Evolutionary conservation across 2,329 filamentous ascomycete genomes (phyloP).

Genomic region (Purpureocillium takamizusanense): DNA sequence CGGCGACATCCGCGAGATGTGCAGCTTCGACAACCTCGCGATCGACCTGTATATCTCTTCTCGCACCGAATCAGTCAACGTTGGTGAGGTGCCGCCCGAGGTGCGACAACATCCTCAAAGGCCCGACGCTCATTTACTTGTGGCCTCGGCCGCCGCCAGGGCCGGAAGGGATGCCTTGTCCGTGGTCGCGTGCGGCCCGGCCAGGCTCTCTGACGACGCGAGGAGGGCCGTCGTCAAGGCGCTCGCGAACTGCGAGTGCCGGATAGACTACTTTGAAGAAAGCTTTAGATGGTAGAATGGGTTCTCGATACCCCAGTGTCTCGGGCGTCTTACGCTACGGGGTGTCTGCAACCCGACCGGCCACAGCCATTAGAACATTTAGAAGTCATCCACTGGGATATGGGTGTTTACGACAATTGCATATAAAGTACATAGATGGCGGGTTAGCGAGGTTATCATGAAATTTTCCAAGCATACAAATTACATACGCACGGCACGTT

Average conservation of each 20-base stretch:
- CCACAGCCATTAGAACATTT: no score
- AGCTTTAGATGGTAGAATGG: conserved; percentile 6
- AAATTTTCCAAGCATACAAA: no score
- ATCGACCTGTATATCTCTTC: conserved; percentile 28
- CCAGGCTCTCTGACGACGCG: conserved; percentile 33
- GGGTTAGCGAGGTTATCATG: no score
- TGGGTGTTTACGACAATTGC: no score
- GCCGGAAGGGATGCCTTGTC: conserved; percentile 20
- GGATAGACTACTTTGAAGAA: conserved; percentile 9
- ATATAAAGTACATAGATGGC: no score
- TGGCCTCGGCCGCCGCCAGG: conserved; percentile 16
- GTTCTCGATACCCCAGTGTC: no score
- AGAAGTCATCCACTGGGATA: no score
- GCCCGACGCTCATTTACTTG: conserved; percentile 22
- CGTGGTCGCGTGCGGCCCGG: conserved; percentile 35
- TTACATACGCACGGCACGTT: no score
- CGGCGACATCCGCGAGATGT: conserved; percentile 19
- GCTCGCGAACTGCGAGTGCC: conserved; percentile 14
- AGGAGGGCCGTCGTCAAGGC: conserved; percentile 23
- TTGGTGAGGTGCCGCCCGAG: conserved; percentile 7
- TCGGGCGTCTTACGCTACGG: no score
- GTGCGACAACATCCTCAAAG: conserved; percentile 15
- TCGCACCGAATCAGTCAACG: conserved; percentile 4
- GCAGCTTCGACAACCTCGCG: conserved; percentile 18
- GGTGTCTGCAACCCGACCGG: no score